phyloP scores from a whole-genome alignment of 805 yeast species.

The Candida peoriensis region DNA sequence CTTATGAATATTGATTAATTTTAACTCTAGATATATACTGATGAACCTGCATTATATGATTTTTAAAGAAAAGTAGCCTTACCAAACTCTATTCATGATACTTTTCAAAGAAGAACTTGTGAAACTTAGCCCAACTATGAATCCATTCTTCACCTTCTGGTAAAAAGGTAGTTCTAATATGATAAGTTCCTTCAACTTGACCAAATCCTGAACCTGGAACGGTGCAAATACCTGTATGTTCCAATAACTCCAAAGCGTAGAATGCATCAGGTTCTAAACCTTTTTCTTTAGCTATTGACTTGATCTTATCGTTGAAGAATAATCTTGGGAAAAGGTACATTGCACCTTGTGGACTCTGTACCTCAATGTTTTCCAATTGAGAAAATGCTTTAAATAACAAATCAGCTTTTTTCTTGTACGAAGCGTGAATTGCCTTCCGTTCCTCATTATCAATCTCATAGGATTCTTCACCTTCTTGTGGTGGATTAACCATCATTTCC shows the following conservation, averaged over 20 bases:
- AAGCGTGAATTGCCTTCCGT: constrained; percentile 52
- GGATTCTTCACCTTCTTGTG: constrained; percentile 70
- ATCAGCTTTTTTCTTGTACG: constrained; percentile 59
- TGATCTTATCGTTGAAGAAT: constrained; percentile 57
- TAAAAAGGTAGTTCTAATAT: constrained; percentile 91
- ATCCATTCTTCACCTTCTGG: constrained; percentile 96
- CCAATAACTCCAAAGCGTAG: constrained; percentile 80
- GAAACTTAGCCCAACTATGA: constrained; percentile 72
- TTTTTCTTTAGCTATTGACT: constrained; percentile 50
- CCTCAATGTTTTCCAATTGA: constrained; percentile 73
- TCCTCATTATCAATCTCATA: constrained; percentile 64
- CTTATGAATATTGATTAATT: too few species aligned
- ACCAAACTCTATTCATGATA: not conserved
- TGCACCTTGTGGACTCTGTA: constrained; percentile 94
- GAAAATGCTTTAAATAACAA: constrained; percentile 65
- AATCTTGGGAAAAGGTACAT: constrained; percentile 93
- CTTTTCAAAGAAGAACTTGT: constrained; percentile 52
- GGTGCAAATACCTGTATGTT: constrained; percentile 90
- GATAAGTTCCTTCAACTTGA: constrained; percentile 84
- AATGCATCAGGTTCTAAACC: constrained; percentile 75
- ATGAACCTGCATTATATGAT: constrained; percentile 1
- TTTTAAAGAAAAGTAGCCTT: not conserved
- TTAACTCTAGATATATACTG: too few species aligned
- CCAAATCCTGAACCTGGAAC: constrained; percentile 98
- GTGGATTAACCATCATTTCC: constrained; percentile 93